These are phyloP conservation scores for Pseudogymnoascus sp. DNA, from an alignment of 2,329 filamentous ascomycete species.

Conservation along the genomic window DNA sequence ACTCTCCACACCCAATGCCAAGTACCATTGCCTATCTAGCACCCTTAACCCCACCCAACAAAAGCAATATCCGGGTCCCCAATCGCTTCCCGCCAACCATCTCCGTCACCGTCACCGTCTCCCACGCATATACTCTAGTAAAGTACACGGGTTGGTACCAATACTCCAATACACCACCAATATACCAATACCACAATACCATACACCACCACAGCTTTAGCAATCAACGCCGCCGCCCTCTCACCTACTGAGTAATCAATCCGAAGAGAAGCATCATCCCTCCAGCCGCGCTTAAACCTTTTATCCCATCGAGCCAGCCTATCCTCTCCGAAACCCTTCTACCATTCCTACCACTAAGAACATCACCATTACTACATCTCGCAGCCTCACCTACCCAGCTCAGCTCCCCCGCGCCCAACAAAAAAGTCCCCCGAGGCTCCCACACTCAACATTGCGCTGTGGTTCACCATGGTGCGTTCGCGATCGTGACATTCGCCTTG, in stretches of 20 bases:
- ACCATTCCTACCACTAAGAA: background rate
- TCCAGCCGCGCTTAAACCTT: background rate
- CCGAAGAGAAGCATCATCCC: background rate
- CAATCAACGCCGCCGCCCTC: background rate
- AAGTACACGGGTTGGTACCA: background rate
- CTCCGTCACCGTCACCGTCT: background rate
- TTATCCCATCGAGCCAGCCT: background rate
- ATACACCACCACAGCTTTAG: background rate
- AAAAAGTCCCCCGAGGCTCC: background rate
- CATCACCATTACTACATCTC: background rate
- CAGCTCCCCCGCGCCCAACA: background rate
- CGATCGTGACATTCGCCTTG: constrained; percentile 6
- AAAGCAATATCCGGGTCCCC: background rate
- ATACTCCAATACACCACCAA: background rate
- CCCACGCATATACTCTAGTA: background rate
- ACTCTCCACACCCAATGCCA: background rate
- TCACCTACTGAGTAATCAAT: background rate
- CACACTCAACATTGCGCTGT: background rate
- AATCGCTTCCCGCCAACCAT: background rate
- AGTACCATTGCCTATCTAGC: background rate
- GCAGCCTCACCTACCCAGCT: background rate
- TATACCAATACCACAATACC: background rate
- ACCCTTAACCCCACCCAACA: background rate
- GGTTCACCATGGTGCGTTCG: constrained; percentile 2
- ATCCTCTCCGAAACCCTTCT: background rate